A percentile compares a stretch with the other conserved stretches of the same genome.
phyloP scores from a whole-genome alignment of 805 yeast genomes.

The Lipomyces starkeyi region DNA sequence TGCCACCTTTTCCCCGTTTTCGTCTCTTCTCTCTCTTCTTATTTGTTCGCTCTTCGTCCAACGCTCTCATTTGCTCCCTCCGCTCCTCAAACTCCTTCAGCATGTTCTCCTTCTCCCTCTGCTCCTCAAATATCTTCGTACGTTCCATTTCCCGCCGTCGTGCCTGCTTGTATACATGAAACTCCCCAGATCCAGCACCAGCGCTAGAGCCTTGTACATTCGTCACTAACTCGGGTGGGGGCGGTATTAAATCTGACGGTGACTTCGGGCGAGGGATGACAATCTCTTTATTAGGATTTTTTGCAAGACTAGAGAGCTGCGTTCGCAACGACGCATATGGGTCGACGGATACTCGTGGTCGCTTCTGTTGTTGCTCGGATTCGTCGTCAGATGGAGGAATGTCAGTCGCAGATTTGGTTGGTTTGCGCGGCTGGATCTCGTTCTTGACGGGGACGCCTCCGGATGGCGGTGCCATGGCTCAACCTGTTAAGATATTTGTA shows the following conservation, averaged over 20 bases:
- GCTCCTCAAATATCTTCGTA: slow-evolving; percentile 39
- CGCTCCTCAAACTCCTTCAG: slow-evolving; percentile 40
- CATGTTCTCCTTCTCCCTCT: slow-evolving; percentile 38
- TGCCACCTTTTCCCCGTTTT: slow-evolving; percentile 22
- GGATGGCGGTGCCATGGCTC: slow-evolving; percentile 20
- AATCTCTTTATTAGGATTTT: slow-evolving; percentile 24
- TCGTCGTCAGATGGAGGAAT: neutral
- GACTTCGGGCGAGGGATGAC: slow-evolving; percentile 28
- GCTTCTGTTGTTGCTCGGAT: neutral
- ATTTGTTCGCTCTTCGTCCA: slow-evolving; percentile 43
- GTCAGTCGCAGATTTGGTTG: neutral
- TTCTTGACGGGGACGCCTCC: slow-evolving; percentile 24
- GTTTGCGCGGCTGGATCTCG: slow-evolving; percentile 17
- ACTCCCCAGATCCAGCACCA: slow-evolving; percentile 51
- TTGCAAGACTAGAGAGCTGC: slow-evolving; percentile 23
- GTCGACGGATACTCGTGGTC: slow-evolving; percentile 15
- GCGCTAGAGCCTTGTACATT: slow-evolving; percentile 46
- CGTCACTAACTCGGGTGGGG: slow-evolving; percentile 43
- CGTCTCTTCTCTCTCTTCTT: slow-evolving; percentile 38
- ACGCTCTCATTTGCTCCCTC: slow-evolving; percentile 21
- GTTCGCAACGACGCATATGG: slow-evolving; percentile 23
- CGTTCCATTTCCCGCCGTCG: slow-evolving; percentile 45
- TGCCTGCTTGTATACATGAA: slow-evolving; percentile 47
- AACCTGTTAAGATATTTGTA: neutral
- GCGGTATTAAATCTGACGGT: slow-evolving; percentile 29